phyloP scores from a whole-genome alignment of 306 rosid genomes.

The Castanea sativa region DNA sequence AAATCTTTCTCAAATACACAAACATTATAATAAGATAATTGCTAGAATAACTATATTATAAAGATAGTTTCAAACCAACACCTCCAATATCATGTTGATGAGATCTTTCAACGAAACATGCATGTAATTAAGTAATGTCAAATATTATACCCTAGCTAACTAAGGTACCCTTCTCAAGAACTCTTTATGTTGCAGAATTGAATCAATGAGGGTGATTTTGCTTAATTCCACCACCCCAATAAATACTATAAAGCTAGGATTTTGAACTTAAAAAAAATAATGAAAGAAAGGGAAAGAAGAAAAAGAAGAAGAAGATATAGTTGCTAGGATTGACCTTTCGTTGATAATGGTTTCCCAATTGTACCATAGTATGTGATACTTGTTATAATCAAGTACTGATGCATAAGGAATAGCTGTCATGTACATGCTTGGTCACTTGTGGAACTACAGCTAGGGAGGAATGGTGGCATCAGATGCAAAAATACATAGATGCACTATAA shows the following conservation, averaged over 20 bases:
- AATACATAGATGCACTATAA: not conserved
- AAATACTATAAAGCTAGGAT: too few relatives aligned
- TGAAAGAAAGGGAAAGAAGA: too few relatives aligned
- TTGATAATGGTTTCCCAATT: not conserved
- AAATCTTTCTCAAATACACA: not conserved
- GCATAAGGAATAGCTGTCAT: not conserved
- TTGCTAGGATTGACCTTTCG: not conserved
- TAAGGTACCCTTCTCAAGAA: not conserved
- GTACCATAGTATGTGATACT: not conserved
- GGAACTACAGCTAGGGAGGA: not conserved
- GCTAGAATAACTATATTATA: not conserved
- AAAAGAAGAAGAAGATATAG: too few relatives aligned
- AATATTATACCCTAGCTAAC: not conserved
- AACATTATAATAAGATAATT: not conserved
- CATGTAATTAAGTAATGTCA: not conserved
- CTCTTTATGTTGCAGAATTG: not conserved
- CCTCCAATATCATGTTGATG: not conserved
- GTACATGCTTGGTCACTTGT: not conserved
- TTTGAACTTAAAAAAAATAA: too few relatives aligned
- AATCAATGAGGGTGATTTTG: not conserved
- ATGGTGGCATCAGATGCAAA: constrained; percentile 29
- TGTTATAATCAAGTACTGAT: not conserved
- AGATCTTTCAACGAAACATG: not conserved
- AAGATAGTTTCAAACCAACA: not conserved
- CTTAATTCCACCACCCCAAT: not conserved